Evolutionary conservation across 805 yeast species (phyloP), one percentile per base, ranked within the genome.

Genomic region (Cyberlindnera petersonii): DNA sequence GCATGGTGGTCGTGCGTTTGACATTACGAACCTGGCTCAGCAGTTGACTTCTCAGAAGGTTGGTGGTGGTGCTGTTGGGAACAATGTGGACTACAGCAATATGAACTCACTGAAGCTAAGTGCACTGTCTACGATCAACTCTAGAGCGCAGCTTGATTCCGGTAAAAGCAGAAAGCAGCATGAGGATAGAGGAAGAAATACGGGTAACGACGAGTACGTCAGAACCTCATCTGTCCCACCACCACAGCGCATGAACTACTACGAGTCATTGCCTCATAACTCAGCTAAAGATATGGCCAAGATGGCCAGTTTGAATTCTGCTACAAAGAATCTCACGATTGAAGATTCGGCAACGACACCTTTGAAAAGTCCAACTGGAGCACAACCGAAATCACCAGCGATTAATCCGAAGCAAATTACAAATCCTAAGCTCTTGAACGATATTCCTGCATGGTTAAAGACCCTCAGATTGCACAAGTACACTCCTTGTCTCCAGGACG

Each of bases 381-480:
- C 39, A 7, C 42, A 33, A 9, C 54, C 63, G 10, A 70, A 68
- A 43, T 61, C 72, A 3, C 71, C 74, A 32, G 63, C 71, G 2
- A 65, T 70, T 56, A 71, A 73, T 41, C 69, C 77, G 6, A 66
- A 66, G 33, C 77, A 72, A 43, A 65, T 77, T 46, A 70, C 79
- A 4, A 74, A 69, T 33, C 66, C 65, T 30, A 75, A 74, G 44
- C 63, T 79, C 44, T 68, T 93, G 52, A 65, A 68, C 43, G 91
- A 93, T 58, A 78, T 93, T 34, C 95, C 97, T 3, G 82, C 83
- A 9, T 93, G 98, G 98, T 71, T 93, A 60, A 82, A 94, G 60
- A 72, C 88, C 10, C 68, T 91, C 45, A 70, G 99, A 48, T 71
- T 93, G 54, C 99, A 93, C 69, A 93, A 93, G 63, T 93, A 93